Base-by-base conservation (phyloP, 441 rosid genomes). In the Raphanus hybrid region DNA sequence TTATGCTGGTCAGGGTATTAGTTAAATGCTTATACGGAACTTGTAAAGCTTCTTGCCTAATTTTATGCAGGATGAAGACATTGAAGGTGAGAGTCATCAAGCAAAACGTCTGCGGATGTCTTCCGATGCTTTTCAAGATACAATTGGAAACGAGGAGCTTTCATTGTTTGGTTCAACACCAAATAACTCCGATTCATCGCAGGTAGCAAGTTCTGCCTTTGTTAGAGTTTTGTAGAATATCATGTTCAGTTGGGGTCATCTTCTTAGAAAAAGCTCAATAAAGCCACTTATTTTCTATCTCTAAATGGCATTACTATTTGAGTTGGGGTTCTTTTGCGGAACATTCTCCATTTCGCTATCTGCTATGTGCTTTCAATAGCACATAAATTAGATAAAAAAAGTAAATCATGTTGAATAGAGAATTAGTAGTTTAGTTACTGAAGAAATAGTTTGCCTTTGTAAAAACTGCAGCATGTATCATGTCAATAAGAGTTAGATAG, bases 101-200 rank as follows among this genome's bases (percentile, higher is more conserved):
- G 82, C 90, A 68, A 96, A 96, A 89, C 91, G 97, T 81, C 82
- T 93, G 84, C 91, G 91, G 82, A 80, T 81, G 85, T 87, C 98
- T 74, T 87, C 97, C 77, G 98, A 93, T 87, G 87, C 90, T 80
- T 88, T 91, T 85, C 98, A 93, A 85, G 99, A 96, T 86, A 86
- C 89, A 86, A 82, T 86, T 80, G 84, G 90, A 58, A 93, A 92
- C 74, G 99, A 96, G 83, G 99, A 96, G 90, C 97, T 96, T 75
- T 90, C 96, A 41, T 80, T 96, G 75, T 93, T 84, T 85, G 95
- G 92, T 75, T 91, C 95, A 50, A 82, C 90, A 6, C 84, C 93
- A 83, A 91, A 90, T 80, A 92, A 85, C 76, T 79, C 93, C 8
- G 97, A 93, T 80, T 93, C 96, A 67, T 81, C 91, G 39, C 98